phyloP scores from a whole-genome alignment of 2,329 filamentous ascomycete species.

The Mycosphaerella arachidis region DNA sequence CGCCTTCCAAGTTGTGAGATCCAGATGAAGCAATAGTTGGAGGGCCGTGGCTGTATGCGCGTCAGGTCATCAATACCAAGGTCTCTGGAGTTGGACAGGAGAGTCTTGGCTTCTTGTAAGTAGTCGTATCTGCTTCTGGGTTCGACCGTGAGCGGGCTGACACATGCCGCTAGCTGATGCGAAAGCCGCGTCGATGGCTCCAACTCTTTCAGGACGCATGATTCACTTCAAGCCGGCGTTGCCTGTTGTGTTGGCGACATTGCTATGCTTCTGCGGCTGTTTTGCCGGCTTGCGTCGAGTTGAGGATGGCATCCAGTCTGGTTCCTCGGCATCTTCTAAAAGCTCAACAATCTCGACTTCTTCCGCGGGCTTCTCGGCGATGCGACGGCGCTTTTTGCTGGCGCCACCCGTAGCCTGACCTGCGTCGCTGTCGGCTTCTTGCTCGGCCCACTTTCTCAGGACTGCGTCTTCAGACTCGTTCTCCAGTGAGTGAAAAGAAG shows the following conservation, averaged over 20 bases:
- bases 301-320: background rate
- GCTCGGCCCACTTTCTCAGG: slow-evolving; percentile 43
- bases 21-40: background rate
- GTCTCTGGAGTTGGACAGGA: background rate
- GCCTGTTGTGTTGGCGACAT: background rate
- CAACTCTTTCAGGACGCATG: background rate
- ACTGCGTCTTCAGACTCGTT: slow-evolving; percentile 48
- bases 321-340: slow-evolving; percentile 8
- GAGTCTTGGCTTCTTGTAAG: background rate
- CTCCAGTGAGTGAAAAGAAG: slow-evolving; percentile 51
- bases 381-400: slow-evolving; percentile 26
- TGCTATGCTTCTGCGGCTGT: background rate
- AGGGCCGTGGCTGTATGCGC: background rate
- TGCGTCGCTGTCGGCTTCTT: slow-evolving; percentile 23
- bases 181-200: background rate
- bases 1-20: too few species aligned
- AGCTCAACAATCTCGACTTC: slow-evolving; percentile 17
- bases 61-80: background rate
- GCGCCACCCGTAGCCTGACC: slow-evolving; percentile 11
- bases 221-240: background rate
- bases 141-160: background rate
- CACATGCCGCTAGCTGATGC: background rate
- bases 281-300: background rate
- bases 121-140: background rate
- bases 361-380: slow-evolving; percentile 15